Conservation (phyloP, 176 grass and related monocot species). For the Microstegium vimineum region DNA sequence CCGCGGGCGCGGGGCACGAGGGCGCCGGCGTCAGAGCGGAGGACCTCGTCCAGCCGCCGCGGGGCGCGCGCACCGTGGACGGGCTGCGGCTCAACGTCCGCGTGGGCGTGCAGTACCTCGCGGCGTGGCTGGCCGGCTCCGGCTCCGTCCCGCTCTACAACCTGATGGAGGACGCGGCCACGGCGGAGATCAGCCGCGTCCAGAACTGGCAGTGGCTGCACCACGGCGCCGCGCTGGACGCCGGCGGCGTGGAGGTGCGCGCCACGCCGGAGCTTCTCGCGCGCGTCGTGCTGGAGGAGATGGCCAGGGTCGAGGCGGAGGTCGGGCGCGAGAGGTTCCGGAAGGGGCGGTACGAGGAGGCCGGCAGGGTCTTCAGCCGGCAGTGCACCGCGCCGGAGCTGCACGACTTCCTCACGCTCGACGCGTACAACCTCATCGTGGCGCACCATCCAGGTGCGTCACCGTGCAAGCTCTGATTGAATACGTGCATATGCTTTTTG, state of each 20-base stretch:
- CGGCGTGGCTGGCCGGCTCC: constrained; percentile 71
- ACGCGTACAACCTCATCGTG: constrained; percentile 81
- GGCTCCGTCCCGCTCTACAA: constrained; percentile 88
- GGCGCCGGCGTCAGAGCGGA: constrained; percentile 43
- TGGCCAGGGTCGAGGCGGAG: constrained; percentile 59
- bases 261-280: constrained; percentile 71
- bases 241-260: constrained; percentile 33
- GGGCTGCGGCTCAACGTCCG: constrained; percentile 81
- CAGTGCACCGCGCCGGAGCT: constrained; percentile 76
- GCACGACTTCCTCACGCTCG: constrained; percentile 83
- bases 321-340: constrained; percentile 55
- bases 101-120: constrained; percentile 81
- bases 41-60: constrained; percentile 65
- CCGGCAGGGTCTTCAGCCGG: constrained; percentile 57
- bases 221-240: constrained; percentile 53
- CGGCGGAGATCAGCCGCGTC: constrained; percentile 90
- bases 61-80: constrained; percentile 62
- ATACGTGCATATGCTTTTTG: background rate
- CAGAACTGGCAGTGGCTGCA: constrained; percentile 98
- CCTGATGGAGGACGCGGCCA: constrained; percentile 97
- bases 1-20: too few relatives aligned
- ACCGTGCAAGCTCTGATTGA: constrained; percentile 58
- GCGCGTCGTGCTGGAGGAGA: constrained; percentile 77
- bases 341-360: constrained; percentile 51
- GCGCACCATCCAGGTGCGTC: constrained; percentile 54